phyloP scores from a whole-genome alignment of 163 green algal genomes.

The Dunaliella salina region DNA sequence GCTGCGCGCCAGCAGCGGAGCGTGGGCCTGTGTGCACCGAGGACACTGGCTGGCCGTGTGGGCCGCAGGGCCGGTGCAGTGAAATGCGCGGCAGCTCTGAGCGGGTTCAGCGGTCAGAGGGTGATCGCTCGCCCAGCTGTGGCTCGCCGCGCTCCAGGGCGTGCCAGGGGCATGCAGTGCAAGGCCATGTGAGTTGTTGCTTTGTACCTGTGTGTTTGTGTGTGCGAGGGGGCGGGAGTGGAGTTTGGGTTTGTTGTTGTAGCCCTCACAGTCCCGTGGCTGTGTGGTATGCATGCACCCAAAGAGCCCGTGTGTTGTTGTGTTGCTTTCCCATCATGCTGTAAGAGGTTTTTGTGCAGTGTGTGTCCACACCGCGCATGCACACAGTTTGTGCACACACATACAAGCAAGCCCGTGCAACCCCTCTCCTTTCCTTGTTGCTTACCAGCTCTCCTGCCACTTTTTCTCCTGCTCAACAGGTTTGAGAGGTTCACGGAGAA shows the following conservation, averaged over 20 bases:
- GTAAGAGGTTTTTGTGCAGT: background rate
- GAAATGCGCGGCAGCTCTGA: constrained; percentile 4
- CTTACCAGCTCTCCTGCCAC: too few species aligned
- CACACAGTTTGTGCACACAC: background rate
- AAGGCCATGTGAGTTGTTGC: background rate
- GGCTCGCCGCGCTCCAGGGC: background rate
- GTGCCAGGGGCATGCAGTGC: background rate
- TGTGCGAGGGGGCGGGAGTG: background rate
- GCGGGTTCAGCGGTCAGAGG: background rate
- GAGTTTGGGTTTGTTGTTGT: background rate
- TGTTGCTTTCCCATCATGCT: background rate
- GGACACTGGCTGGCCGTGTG: background rate
- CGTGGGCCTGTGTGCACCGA: background rate
- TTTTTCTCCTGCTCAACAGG: constrained; percentile 17
- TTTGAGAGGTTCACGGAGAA: constrained; percentile 97
- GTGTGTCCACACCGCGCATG: background rate
- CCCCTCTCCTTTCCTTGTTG: background rate
- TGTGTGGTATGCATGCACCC: background rate
- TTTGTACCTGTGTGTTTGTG: background rate
- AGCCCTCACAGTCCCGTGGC: background rate
- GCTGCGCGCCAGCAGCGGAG: background rate
- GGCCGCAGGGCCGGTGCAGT: background rate
- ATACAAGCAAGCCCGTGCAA: background rate
- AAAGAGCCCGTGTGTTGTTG: background rate
- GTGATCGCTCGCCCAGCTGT: background rate